Percentiles rank a stretch among this genome's conserved stretches.
Conservation (phyloP, 2,329 filamentous ascomycete genomes). For the Colletotrichum melonis region DNA sequence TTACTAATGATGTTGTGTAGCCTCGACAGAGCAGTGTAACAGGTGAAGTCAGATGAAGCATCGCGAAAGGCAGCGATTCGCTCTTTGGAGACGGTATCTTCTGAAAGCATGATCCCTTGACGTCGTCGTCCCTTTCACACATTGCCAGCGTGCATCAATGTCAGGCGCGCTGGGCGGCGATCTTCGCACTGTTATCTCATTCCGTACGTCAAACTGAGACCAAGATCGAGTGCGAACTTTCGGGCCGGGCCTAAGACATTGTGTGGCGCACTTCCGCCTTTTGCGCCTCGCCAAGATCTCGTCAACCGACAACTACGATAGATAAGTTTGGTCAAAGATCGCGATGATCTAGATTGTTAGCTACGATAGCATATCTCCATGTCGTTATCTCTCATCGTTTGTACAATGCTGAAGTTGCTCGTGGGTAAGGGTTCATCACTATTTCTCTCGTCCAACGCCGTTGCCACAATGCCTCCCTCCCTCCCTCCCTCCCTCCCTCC, state of each 20-base stretch:
- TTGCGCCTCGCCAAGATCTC: constrained; percentile 68
- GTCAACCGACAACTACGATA: constrained; percentile 62
- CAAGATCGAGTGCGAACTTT: constrained; percentile 71
- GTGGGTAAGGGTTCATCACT: not conserved
- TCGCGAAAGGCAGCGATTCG: too few relatives aligned
- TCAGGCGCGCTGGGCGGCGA: not conserved
- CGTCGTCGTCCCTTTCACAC: not conserved
- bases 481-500: too few relatives aligned
- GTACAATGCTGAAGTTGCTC: not conserved
- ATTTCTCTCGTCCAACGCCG: not conserved
- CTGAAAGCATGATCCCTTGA: not conserved
- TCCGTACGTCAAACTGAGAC: constrained; percentile 72
- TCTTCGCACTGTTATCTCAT: constrained; percentile 51
- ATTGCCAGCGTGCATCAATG: not conserved
- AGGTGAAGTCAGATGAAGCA: too few relatives aligned
- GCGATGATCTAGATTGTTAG: not conserved
- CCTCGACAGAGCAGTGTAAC: constrained; percentile 10
- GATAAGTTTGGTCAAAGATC: constrained; percentile 54
- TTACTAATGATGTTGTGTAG: constrained; percentile 14
- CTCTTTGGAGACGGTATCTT: too few relatives aligned
- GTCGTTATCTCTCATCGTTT: not conserved
- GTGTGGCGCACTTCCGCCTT: constrained; percentile 62
- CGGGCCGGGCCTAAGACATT: constrained; percentile 72
- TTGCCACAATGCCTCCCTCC: too few relatives aligned
- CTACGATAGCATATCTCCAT: not conserved